Conservation (phyloP, 2,329 filamentous ascomycete species). For the Exutisphaerella laricina region DNA sequence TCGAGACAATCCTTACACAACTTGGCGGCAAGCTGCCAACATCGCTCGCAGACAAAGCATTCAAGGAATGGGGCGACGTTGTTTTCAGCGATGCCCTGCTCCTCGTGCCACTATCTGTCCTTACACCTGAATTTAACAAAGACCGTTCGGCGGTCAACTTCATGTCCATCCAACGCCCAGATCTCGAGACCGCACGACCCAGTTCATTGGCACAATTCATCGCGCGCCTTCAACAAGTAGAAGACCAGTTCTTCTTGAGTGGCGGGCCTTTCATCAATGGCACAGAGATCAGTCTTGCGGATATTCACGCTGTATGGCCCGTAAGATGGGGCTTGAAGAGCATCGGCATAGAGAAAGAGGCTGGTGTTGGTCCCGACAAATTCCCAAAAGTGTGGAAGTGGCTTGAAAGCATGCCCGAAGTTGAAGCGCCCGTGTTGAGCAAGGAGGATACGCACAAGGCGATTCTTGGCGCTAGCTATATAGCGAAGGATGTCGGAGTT, state of each 20-base stretch:
- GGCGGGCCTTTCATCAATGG: conserved; percentile 25
- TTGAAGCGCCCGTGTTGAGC: conserved; percentile 19
- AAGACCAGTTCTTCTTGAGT: conserved; percentile 20
- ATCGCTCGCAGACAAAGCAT: conserved; percentile 28
- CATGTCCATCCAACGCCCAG: conserved; percentile 22
- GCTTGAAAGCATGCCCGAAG: conserved; percentile 23
- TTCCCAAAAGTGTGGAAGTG: conserved; percentile 26
- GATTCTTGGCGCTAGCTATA: conserved; percentile 19
- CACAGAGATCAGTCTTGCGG: conserved; percentile 21
- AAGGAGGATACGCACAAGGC: conserved; percentile 25
- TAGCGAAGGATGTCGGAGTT: conserved; percentile 13
- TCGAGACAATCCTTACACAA: conserved; percentile 17
- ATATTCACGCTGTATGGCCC: conserved; percentile 26
- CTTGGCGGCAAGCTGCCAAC: conserved; percentile 19
- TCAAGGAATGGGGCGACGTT: conserved; percentile 23
- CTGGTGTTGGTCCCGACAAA: conserved; percentile 19
- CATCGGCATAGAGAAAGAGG: conserved; percentile 20
- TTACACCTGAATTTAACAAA: conserved; percentile 25
- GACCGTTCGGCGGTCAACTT: conserved; percentile 26
- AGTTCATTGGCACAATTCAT: conserved; percentile 22
- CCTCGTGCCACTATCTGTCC: conserved; percentile 19
- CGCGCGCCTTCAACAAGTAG: conserved; percentile 19
- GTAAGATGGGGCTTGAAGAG: conserved; percentile 24
- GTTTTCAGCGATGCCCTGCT: conserved; percentile 22
- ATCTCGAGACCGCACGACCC: conserved; percentile 20